Evolutionary conservation across 164 flowering plant genomes (phyloP).

Genomic region (Magnolia kwangsiensis): DNA sequence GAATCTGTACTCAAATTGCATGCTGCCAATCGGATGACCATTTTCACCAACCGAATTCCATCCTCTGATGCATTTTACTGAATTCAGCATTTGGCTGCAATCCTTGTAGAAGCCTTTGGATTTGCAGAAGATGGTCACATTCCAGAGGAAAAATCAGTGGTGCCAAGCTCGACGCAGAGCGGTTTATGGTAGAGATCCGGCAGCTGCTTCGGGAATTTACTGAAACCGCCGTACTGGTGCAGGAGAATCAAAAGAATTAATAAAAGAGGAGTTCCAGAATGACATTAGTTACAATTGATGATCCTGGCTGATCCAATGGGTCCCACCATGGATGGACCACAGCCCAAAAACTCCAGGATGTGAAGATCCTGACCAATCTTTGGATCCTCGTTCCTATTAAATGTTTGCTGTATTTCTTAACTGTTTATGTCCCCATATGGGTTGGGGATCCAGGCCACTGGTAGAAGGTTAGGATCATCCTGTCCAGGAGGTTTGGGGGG

Average conservation of each 20-base stretch:
- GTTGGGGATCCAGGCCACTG: no score
- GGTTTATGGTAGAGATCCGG: conserved; percentile 89
- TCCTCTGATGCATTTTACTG: background rate
- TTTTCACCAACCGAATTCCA: background rate
- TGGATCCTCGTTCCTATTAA: no score
- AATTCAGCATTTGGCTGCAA: background rate
- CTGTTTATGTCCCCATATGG: no score
- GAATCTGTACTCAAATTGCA: no score
- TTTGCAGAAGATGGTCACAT: conserved; percentile 17
- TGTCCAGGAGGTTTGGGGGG: no score
- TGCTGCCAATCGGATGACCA: background rate
- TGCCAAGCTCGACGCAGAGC: conserved; percentile 64
- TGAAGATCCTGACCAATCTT: no score
- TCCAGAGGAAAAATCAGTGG: conserved; percentile 40
- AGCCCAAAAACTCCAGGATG: no score
- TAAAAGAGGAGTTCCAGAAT: background rate
- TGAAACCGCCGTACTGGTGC: conserved; percentile 88
- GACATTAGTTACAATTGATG: no score
- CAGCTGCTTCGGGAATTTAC: conserved; percentile 63
- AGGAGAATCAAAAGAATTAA: conserved; percentile 8
- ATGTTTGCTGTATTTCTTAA: no score
- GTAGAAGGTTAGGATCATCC: no score
- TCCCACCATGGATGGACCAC: no score
- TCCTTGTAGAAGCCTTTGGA: background rate
- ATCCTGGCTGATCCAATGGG: no score